Percentiles rank a stretch among this genome's conserved stretches.
These are phyloP conservation scores for Pachysandra terminalis DNA, from an alignment of 164 flowering plant genomes.

Conservation along the genomic window DNA sequence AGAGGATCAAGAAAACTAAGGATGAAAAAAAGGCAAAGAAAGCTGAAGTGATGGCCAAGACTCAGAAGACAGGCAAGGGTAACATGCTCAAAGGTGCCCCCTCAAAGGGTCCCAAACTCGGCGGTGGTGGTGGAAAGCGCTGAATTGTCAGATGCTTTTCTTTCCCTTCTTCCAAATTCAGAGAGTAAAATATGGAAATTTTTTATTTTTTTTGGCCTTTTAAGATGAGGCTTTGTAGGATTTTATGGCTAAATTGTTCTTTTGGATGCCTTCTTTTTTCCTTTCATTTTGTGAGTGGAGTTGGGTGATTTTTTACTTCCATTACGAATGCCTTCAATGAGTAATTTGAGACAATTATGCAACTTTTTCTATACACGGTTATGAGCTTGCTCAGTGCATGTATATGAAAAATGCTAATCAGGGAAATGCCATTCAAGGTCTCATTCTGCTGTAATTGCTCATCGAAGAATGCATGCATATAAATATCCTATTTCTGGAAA, in stretches of 20 bases:
- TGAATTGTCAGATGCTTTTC: conserved; percentile 9
- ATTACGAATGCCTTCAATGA: neutral
- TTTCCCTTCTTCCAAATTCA: neutral
- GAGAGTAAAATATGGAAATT: neutral
- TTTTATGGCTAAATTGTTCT: neutral
- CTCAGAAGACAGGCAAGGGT: conserved; percentile 35
- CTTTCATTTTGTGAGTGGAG: neutral
- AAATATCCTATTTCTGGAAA: too few species aligned
- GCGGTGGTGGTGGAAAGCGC: conserved; percentile 59
- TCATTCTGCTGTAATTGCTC: too few species aligned
- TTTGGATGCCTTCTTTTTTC: neutral
- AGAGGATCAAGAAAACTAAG: conserved; percentile 56
- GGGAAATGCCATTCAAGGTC: too few species aligned
- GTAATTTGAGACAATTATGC: neutral
- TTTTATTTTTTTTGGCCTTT: too few species aligned
- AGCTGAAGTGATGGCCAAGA: conserved; percentile 43
- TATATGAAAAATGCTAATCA: too few species aligned
- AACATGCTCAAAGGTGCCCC: conserved; percentile 32
- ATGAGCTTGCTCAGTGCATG: too few species aligned
- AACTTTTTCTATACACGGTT: too few species aligned
- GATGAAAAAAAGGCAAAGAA: conserved; percentile 64
- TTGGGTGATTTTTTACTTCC: too few species aligned
- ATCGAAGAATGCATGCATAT: too few species aligned
- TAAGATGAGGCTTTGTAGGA: neutral
- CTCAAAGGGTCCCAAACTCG: conserved; percentile 48